Evolutionary conservation across 768 basidiomycete genomes (phyloP).

Genomic region (Mycena galericulata): DNA sequence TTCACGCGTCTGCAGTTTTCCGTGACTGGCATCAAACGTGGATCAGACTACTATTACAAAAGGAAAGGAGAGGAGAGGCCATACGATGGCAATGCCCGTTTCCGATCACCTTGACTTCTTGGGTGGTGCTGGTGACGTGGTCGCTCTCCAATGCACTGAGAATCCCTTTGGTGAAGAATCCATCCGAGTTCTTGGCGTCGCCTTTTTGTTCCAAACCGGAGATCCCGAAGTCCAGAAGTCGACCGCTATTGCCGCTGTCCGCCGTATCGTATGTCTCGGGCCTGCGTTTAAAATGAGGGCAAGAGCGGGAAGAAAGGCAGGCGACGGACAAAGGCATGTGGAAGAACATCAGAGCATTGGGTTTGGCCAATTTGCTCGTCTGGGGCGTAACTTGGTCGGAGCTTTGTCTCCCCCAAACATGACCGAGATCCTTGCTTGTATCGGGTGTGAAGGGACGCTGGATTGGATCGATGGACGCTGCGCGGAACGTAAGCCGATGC

Average conservation of each 20-base stretch:
- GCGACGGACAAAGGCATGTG: slow-evolving; percentile 89
- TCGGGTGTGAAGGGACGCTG: slow-evolving; percentile 89
- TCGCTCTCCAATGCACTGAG: slow-evolving; percentile 79
- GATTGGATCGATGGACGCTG: slow-evolving; percentile 75
- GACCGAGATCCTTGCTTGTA: slow-evolving; percentile 74
- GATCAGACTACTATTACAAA: slow-evolving; percentile 29
- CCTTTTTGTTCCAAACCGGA: slow-evolving; percentile 70
- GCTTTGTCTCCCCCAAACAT: slow-evolving; percentile 72
- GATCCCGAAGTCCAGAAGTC: slow-evolving; percentile 76
- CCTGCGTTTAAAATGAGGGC: slow-evolving; percentile 48
- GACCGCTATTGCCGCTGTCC: slow-evolving; percentile 75
- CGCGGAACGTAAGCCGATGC: not conserved
- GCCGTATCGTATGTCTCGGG: slow-evolving; percentile 80
- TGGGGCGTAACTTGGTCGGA: slow-evolving; percentile 68
- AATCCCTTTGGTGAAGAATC: slow-evolving; percentile 88
- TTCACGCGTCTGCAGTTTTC: slow-evolving; percentile 89
- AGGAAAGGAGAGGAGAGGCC: slow-evolving; percentile 37
- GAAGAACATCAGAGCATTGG: slow-evolving; percentile 97
- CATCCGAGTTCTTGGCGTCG: slow-evolving; percentile 76
- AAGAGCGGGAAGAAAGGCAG: not conserved
- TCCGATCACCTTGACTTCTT: slow-evolving; percentile 88
- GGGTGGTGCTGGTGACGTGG: slow-evolving; percentile 60
- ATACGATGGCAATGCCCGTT: slow-evolving; percentile 93
- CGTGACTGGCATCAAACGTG: slow-evolving; percentile 63
- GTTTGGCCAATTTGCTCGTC: slow-evolving; percentile 78